These are phyloP conservation scores for Vicia villosa DNA, from an alignment of 306 rosid genomes.

Conservation along the genomic window DNA sequence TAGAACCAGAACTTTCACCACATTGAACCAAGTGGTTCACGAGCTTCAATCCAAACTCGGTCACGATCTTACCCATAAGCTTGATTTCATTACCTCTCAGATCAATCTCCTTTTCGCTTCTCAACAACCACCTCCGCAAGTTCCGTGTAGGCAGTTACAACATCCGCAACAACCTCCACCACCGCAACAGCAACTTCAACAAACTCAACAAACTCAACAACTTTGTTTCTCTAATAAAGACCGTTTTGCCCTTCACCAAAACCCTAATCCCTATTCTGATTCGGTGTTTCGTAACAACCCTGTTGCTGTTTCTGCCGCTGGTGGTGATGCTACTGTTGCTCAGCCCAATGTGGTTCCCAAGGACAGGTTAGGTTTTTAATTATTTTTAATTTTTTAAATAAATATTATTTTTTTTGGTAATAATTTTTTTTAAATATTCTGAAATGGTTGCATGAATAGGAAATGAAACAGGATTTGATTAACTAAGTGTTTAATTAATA, in stretches of 20 bases:
- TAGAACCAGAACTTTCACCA: slow-evolving; percentile 40
- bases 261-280: slow-evolving; percentile 61
- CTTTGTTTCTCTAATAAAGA: slow-evolving; percentile 32
- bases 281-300: slow-evolving; percentile 51
- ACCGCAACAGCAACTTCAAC: background rate
- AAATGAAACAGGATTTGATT: background rate
- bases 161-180: slow-evolving; percentile 22
- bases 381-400: no score
- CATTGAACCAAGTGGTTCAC: slow-evolving; percentile 61
- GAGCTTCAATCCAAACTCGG: slow-evolving; percentile 72
- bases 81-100: slow-evolving; percentile 64
- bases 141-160: background rate
- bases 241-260: slow-evolving; percentile 60
- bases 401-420: no score
- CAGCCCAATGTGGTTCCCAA: slow-evolving; percentile 50
- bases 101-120: slow-evolving; percentile 54
- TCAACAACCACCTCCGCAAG: slow-evolving; percentile 2
- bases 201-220: background rate
- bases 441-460: slow-evolving; percentile 3
- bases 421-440: background rate
- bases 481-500: background rate
- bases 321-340: slow-evolving; percentile 1
- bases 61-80: slow-evolving; percentile 64
- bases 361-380: slow-evolving; percentile 48
- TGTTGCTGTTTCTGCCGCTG: slow-evolving; percentile 36